Evolutionary conservation across 1,284 basidiomycete species (phyloP).

Genomic region (Sanghuangporus baumii): DNA sequence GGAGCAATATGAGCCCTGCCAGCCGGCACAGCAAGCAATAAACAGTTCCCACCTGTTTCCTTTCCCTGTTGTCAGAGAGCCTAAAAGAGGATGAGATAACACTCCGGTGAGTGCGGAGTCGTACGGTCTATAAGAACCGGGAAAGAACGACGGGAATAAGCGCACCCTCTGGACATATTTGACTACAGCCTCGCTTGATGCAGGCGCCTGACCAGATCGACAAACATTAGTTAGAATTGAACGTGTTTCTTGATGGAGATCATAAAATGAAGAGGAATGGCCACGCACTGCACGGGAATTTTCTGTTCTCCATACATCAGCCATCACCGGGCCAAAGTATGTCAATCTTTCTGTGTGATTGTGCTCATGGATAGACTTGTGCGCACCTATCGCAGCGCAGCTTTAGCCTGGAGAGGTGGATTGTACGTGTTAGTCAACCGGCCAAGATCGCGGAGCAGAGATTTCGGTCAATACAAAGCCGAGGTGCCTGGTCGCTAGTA

Average conservation of each 20-base stretch:
- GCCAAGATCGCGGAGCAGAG: constrained; percentile 7
- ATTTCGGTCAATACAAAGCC: constrained; percentile 6
- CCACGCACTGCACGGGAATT: constrained; percentile 19
- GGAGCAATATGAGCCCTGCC: background rate
- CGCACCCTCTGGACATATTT: constrained; percentile 19
- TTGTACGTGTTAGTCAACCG: constrained; percentile 36
- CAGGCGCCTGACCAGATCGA: constrained; percentile 15
- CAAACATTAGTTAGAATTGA: background rate
- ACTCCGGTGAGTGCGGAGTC: constrained; percentile 17
- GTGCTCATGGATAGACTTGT: background rate
- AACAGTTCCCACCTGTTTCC: constrained; percentile 48
- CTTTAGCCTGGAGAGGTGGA: constrained; percentile 13
- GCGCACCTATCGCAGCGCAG: constrained; percentile 18
- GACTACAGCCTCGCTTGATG: constrained; percentile 18
- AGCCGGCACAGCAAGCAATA: constrained; percentile 3
- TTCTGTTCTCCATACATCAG: constrained; percentile 6
- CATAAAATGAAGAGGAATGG: background rate
- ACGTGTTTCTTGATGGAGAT: background rate
- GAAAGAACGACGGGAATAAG: constrained; percentile 30
- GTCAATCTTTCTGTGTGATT: constrained; percentile 2
- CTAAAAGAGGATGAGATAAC: constrained; percentile 29
- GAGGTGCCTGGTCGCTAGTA: constrained; percentile 1
- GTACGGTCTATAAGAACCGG: constrained; percentile 12
- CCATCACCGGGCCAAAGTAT: constrained; percentile 2
- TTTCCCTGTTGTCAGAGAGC: constrained; percentile 65